A percentile compares a stretch with the other conserved stretches of the same genome.
Evolutionary conservation across 2,329 filamentous ascomycete genomes (phyloP).

Genomic region (Xylaria sp.): DNA sequence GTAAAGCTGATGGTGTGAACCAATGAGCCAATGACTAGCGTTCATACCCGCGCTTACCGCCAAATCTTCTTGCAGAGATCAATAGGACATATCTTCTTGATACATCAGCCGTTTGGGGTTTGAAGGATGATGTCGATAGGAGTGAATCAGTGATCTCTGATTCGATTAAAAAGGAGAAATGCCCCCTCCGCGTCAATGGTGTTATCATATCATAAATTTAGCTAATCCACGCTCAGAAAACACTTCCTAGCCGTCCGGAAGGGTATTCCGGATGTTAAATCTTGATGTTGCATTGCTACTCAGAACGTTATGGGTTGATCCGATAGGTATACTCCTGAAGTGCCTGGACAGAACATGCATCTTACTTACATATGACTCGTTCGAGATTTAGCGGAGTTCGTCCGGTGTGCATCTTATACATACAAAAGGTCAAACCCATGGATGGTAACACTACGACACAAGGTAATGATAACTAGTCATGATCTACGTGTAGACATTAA

Average conservation of each 20-base stretch:
- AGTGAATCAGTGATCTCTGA: neutral
- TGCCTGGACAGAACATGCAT: neutral
- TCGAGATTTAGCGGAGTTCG: neutral
- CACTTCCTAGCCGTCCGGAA: neutral
- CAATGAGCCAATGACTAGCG: neutral
- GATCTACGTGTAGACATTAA: neutral
- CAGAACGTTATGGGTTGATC: neutral
- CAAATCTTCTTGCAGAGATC: constrained; percentile 1
- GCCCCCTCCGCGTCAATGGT: neutral
- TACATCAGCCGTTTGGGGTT: neutral
- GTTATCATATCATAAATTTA: neutral
- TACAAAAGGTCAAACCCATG: neutral
- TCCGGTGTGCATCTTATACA: neutral
- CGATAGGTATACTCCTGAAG: neutral
- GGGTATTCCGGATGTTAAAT: neutral
- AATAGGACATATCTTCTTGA: neutral
- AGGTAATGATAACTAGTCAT: neutral
- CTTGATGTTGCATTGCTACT: neutral
- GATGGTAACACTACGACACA: neutral
- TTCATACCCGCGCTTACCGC: constrained; percentile 23
- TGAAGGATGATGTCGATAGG: neutral
- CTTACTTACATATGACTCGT: neutral
- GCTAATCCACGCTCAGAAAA: neutral
- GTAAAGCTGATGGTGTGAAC: neutral
- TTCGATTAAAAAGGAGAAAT: neutral